phyloP scores from a whole-genome alignment of 2,329 filamentous ascomycete genomes.

The Alternaria infectoria region DNA sequence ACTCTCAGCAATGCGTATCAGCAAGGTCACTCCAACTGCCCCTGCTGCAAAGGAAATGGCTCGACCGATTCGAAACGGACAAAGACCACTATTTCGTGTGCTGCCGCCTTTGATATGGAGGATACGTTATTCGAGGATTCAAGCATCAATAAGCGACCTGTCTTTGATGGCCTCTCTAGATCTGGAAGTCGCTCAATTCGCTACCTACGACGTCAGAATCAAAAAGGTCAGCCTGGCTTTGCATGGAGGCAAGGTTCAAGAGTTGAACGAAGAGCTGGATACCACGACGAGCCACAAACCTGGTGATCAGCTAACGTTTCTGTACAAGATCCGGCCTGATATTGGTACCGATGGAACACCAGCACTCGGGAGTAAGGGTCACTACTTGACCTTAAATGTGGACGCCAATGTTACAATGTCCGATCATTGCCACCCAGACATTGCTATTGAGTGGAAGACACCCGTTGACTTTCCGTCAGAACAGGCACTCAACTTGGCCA shows the following conservation, averaged over 20 bases:
- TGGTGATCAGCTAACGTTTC: slow-evolving; percentile 76
- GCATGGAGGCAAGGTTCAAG: slow-evolving; percentile 64
- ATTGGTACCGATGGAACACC: slow-evolving; percentile 54
- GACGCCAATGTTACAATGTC: slow-evolving; percentile 65
- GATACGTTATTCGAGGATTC: slow-evolving; percentile 72
- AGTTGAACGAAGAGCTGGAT: slow-evolving; percentile 55
- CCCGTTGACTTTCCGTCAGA: slow-evolving; percentile 68
- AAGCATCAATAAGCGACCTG: slow-evolving; percentile 57
- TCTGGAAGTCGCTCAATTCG: slow-evolving; percentile 74
- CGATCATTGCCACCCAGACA: slow-evolving; percentile 63
- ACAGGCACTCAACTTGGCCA: slow-evolving; percentile 50
- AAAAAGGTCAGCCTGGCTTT: slow-evolving; percentile 65
- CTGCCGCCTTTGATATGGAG: slow-evolving; percentile 74
- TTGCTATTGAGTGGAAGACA: slow-evolving; percentile 72
- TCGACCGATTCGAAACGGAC: slow-evolving; percentile 69
- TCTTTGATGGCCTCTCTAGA: slow-evolving; percentile 74
- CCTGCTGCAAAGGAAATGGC: slow-evolving; percentile 65
- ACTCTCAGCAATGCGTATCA: slow-evolving; percentile 76
- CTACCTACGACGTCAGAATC: slow-evolving; percentile 70
- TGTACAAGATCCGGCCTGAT: slow-evolving; percentile 67
- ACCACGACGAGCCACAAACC: slow-evolving; percentile 67
- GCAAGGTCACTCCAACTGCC: slow-evolving; percentile 72
- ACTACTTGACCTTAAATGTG: slow-evolving; percentile 64
- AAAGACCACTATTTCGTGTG: slow-evolving; percentile 67
- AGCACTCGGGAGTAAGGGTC: slow-evolving; percentile 51